Evolutionary conservation across 345 rosid genomes (phyloP), one percentile per base, ranked within the genome.

Genomic region (Citrus cavaleriei): DNA sequence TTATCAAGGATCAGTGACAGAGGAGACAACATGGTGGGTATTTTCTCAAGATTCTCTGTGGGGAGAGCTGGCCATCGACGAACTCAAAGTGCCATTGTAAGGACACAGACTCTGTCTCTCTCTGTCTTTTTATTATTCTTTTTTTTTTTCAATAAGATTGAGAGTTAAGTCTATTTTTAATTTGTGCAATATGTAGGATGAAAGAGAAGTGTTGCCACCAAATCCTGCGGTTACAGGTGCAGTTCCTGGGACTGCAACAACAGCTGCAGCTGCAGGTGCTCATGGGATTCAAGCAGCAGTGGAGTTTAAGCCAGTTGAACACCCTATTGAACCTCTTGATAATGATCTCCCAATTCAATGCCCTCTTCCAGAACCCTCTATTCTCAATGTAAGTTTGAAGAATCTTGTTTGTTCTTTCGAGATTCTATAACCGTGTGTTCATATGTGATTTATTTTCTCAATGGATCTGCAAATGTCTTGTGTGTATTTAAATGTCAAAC

Each of bases 261-360:
- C 51, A 13, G 51, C 51, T 46, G 51, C 51, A 42, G 78, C 88
- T 64, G 78, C 85, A 42, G 81, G 88, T 70, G 79, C 93, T 81
- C 99, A 95, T 87, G 99, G 98, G n/a, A 90, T 95, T 81, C 92
- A 89, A 82, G 85, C 91, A 74, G 95, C 97, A 0, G 89, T 88
- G 2, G 96, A 95, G 80, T 93, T 95, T 84, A 95, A 92, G 89
- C 99, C 98, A 0, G 95, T 95, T 7, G 99, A 95, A 85, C 98
- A 90, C 83, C 99, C 99, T 0, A 83, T 81, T 0, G 99, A 93
- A 89, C 99, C 99, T 75, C 78, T 87, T n/a, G 90, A 93, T 81
- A 90, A 82, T 57, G 97, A 90, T 81, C 87, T 54, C 78, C 96
- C 99, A 1, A 90, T 95, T 76, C 95, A 91, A 51, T 95, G 99